Evolutionary conservation across 352 stramenopile species (phyloP), one percentile per base, ranked within the genome.

Genomic region (Halophytophthora polymorphica): DNA sequence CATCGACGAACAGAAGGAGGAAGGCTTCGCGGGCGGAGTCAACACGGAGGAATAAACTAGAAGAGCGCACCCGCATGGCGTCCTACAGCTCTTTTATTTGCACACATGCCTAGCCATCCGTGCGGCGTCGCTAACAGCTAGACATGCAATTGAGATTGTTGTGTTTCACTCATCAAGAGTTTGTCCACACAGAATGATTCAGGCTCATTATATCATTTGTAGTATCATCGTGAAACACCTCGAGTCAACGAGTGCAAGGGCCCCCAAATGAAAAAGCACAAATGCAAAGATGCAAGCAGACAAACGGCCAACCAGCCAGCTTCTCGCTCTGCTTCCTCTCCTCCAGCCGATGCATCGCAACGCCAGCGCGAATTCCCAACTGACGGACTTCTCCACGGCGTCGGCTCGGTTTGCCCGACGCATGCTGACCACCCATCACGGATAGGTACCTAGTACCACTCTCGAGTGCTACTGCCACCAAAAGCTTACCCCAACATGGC

Each of bases 131-230:
- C 11, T 15, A 14, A 34, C 17, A 14, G 23, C 17, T 38, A 38
- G 33, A 38, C 33, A 38, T 10, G 5, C 45, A 54, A n/a, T 28
- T 53, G 39, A 45, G 57, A 42, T 38, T 6, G 45, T 57, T 61
- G 17, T 31, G 60, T 58, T 75, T 82, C 73, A 83, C 73, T 85
- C 73, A 87, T 68, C 71, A 52, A 83, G 56, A 77, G 48, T 36
- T 80, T 79, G 56, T 78, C 77, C 50, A 80, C 77, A 88, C 62
- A 61, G 33, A 56, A 51, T 50, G 58, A 66, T 81, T 88, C 77
- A 82, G 74, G 45, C 73, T 88, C 77, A 88, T 86, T 88, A 88
- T 86, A 86, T 83, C 77, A 86, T 75, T 74, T 66, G 25, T 58
- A 69, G 58, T 63, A 85, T 83, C 73, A 85, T 74, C 56, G 72